Evolutionary conservation across 441 rosid species (phyloP).

Genomic region (Metrosideros polymorpha): DNA sequence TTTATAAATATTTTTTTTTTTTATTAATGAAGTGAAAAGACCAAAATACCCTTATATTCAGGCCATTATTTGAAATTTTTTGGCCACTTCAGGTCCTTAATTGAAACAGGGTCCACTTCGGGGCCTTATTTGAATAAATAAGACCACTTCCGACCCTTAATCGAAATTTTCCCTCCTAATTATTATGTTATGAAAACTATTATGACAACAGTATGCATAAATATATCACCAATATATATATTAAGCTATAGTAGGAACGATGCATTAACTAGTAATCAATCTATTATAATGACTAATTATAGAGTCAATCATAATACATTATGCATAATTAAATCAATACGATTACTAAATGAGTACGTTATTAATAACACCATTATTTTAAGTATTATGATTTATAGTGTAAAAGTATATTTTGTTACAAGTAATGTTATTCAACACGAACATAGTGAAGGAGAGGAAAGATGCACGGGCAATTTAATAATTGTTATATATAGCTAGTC

Average conservation of each 20-base stretch:
- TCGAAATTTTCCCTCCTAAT: no score
- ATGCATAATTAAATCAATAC: no score
- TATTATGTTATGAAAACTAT: no score
- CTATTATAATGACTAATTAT: not conserved
- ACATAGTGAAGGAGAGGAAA: not conserved
- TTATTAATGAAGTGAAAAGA: no score
- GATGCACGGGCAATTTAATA: not conserved
- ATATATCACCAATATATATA: not conserved
- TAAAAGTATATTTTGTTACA: not conserved
- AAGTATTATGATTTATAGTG: not conserved
- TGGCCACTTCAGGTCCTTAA: no score
- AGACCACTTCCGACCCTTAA: no score
- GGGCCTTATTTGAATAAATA: no score
- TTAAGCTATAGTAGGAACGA: not conserved
- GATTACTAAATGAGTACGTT: not conserved
- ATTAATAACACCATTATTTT: not conserved
- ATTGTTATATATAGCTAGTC: not conserved
- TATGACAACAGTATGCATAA: no score
- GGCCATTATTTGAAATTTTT: no score
- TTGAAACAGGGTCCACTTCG: no score
- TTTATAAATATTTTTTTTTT: no score
- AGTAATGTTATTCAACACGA: not conserved
- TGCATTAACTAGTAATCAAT: not conserved
- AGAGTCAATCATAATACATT: not conserved
- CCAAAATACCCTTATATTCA: no score